Base-by-base conservation (phyloP, 108 stramenopile species). In the Pseudonitzschia pungens region DNA sequence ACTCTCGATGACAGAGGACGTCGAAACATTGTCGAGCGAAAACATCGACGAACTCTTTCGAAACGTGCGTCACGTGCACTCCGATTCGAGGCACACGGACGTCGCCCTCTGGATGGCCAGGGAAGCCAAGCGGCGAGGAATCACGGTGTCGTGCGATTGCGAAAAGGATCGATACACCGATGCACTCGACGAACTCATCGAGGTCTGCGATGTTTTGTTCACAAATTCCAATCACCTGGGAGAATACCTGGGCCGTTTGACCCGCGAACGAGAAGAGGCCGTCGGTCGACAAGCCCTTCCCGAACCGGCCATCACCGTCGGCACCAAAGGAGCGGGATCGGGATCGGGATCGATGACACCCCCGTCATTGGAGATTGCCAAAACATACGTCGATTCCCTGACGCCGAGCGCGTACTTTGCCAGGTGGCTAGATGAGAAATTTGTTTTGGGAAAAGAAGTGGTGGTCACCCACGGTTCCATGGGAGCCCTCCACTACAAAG, bases 141-240 rank as follows among this genome's bases (percentile, higher is more conserved):
- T 84, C 59, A 57, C 76, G 6, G 69, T 87, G 29, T 81, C 80
- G 8, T 54, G 75, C 15, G 86, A 87, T 60, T 75, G 73, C 36
- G 86, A 87, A 77, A 87, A 83, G 76, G 86, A 84, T 70, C 78
- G 86, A 21, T 26, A 73, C 28, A 50, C 60, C n/a, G 29, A 33
- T 24, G 62, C 56, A n/a, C 58, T 82, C 44, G 86, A 87, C 66
- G 54, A 71, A 26, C 43, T 84, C 28, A 18, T 84, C 36, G 71
- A 73, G 0, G 24, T 73, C 8, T 75, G 78, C 27, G 58, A 79
- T 22, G 70, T 77, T 42, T 26, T 87, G 0, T 79, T 87, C 62
- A 75, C 70, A 12, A 87, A 83, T 78, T 44, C 73, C n/a, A 50
- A 71, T 41, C 68, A 71, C 54, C 53, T 86, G 57, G 70, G 65